phyloP scores from a whole-genome alignment of 495 filamentous ascomycete species.

The Trichoderma virens region DNA sequence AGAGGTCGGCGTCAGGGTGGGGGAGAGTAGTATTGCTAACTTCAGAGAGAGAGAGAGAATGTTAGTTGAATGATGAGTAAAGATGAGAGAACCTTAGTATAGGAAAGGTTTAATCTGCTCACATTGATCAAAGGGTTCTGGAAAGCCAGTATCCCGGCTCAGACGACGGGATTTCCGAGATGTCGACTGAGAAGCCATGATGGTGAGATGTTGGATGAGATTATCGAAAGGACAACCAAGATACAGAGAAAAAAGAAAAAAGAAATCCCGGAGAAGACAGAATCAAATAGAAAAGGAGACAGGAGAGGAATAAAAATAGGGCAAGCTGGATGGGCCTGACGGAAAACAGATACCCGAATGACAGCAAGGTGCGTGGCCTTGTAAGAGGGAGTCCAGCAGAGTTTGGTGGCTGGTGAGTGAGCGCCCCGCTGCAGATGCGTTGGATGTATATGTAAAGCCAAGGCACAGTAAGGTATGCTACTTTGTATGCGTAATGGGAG shows the following conservation, averaged over 20 bases:
- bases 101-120: neutral
- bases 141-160: conserved; percentile 28
- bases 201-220: neutral
- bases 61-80: neutral
- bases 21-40: conserved; percentile 28
- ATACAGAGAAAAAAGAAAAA: too few species aligned
- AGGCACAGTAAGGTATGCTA: neutral
- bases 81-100: neutral
- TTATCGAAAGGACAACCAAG: neutral
- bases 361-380: neutral
- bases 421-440: neutral
- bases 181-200: conserved; percentile 1
- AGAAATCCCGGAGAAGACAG: too few species aligned
- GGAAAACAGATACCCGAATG: neutral
- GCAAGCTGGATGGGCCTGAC: neutral
- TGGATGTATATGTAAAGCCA: neutral
- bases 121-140: conserved; percentile 26
- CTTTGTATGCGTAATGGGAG: neutral
- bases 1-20: conserved; percentile 28
- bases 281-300: neutral
- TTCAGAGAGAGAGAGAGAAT: conserved; percentile 10
- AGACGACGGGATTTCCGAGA: conserved; percentile 13
- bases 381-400: neutral
- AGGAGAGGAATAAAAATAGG: neutral
- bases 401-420: neutral